A percentile compares a stretch with the other conserved stretches of the same genome.
Evolutionary conservation across 2,329 filamentous ascomycete genomes (phyloP).

Genomic region (Lojkania enalia): DNA sequence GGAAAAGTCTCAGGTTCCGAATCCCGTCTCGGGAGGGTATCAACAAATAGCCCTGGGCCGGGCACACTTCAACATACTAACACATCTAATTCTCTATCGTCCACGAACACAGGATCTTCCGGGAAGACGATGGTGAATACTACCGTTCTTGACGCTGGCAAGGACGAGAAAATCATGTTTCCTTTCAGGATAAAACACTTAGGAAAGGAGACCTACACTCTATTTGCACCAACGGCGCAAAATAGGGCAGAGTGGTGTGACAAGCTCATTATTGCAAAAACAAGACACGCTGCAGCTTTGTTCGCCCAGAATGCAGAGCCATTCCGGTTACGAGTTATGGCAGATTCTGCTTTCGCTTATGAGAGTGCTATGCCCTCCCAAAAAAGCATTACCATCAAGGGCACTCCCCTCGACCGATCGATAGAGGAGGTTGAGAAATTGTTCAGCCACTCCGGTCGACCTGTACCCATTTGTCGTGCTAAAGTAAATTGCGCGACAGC

Average conservation of each 20-base stretch:
- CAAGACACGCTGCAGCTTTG: slow-evolving; percentile 83
- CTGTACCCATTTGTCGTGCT: slow-evolving; percentile 78
- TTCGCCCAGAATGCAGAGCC: slow-evolving; percentile 94
- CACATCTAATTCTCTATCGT: slow-evolving; percentile 64
- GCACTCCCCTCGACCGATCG: slow-evolving; percentile 87
- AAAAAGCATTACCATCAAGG: slow-evolving; percentile 77
- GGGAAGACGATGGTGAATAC: slow-evolving; percentile 52
- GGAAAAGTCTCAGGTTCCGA: slow-evolving; percentile 41
- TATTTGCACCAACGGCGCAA: slow-evolving; percentile 78
- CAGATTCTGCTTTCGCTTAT: slow-evolving; percentile 87
- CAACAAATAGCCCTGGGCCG: slow-evolving; percentile 46
- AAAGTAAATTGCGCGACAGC: slow-evolving; percentile 91
- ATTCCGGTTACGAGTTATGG: slow-evolving; percentile 87
- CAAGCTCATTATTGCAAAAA: slow-evolving; percentile 94
- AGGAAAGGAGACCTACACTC: slow-evolving; percentile 87
- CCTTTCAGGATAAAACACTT: slow-evolving; percentile 96
- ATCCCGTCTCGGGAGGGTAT: slow-evolving; percentile 55
- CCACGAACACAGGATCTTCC: slow-evolving; percentile 55
- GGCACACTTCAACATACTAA: slow-evolving; percentile 67
- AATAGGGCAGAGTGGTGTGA: slow-evolving; percentile 86
- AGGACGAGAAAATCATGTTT: slow-evolving; percentile 79
- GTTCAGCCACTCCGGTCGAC: slow-evolving; percentile 67
- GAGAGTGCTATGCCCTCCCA: slow-evolving; percentile 59
- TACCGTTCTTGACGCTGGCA: slow-evolving; percentile 57
- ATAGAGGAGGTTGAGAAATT: slow-evolving; percentile 84